Evolutionary conservation across 495 filamentous ascomycete species (phyloP), one percentile per base, ranked within the genome.

Genomic region (Aspergillus sclerotiicarbonarius): DNA sequence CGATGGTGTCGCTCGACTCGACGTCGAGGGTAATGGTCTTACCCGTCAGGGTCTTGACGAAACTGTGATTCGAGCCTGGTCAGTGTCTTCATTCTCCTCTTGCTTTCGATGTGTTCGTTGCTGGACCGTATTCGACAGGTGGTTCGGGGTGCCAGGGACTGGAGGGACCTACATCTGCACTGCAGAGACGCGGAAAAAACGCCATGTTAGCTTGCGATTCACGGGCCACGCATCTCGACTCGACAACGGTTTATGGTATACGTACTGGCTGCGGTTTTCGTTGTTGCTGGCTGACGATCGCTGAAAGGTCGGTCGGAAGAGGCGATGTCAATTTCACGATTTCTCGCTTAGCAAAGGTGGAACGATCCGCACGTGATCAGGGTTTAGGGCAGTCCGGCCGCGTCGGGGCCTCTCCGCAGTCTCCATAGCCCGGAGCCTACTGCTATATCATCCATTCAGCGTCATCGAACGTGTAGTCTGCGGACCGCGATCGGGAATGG

Each of bases 11-110:
- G 73, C 86, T 90, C 75, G 91, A 96, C 85, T 97, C 93, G 76
- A 96, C 93, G 86, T 98, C 94, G 72, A 98, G 90, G 80, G 94
- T 98, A 87, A 97, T 98, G 80, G 94, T 98, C 88, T 98, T 98
- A 82, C 94, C 92, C 81, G 91, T 94, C 67, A 94, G 87, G 82
- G 90, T 93, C 84, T 94, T 93, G 82, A 94, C 90, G 88, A 94
- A 95, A 86, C 90, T 95, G 67, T 59, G 4, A 61, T 21, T 56
- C 57, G 60, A 67, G 59, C 63, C 62, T 59, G 54, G 72, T 81
- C 71, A 80, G 78, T 33, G 60, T 71, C 56, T 21, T 35, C 30
- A 19, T 25, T 56, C 37, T 39, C 19, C 0, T 21, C 32, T 44
- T 19, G 19, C 0, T n/a, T 48, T 35, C 25, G 2, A 43, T 44